These are phyloP conservation scores for Rhynchospora breviuscula DNA, from an alignment of 176 grass and related monocot species.

Conservation along the genomic window DNA sequence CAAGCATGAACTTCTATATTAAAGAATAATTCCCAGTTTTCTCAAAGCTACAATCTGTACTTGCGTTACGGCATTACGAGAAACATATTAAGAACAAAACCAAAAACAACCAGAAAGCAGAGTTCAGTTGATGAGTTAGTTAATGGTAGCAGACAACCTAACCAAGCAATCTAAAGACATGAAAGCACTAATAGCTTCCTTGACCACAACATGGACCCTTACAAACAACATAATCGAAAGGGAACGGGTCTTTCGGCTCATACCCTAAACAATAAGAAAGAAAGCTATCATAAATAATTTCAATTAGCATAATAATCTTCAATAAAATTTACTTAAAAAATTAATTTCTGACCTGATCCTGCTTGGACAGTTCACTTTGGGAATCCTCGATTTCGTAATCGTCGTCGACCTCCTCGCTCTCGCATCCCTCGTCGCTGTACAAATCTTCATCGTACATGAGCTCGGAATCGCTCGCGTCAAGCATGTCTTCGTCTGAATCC, in stretches of 20 bases:
- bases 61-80: not conserved
- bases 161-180: not conserved
- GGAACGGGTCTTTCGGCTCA: no score
- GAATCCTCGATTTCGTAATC: conserved; percentile 43
- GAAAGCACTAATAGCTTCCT: not conserved
- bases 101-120: not conserved
- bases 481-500: conserved; percentile 73
- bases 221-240: not conserved
- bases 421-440: conserved; percentile 37
- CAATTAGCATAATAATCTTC: not conserved
- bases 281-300: not conserved
- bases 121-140: not conserved
- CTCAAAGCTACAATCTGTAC: not conserved
- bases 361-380: conserved; percentile 35
- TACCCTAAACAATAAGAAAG: no score
- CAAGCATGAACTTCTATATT: not conserved
- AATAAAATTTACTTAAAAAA: not conserved
- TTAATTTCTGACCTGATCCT: conserved; percentile 55
- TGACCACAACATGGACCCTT: not conserved
- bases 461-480: conserved; percentile 56
- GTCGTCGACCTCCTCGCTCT: conserved; percentile 11
- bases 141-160: not conserved
- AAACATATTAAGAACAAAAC: not conserved
- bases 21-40: not conserved
- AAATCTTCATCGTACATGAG: conserved; percentile 58